Evolutionary conservation across 108 stramenopile genomes (phyloP), one percentile per base, ranked within the genome.

Genomic region (Skeletonema grethae): DNA sequence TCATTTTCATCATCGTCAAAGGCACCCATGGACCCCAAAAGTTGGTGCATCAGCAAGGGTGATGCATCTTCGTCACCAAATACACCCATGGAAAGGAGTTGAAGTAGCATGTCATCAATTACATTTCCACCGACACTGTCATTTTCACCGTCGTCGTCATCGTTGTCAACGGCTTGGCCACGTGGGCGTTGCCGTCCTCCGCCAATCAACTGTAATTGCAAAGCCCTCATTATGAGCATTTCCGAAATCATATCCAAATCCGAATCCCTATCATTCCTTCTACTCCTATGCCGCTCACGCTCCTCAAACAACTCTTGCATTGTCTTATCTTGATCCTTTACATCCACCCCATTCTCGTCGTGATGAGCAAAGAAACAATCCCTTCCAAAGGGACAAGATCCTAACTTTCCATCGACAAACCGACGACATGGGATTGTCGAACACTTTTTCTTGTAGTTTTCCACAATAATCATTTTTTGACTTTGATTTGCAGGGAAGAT

Each of bases 281-380:
- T 46, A 20, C 32, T 16, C 46, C 65, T 60, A 28, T 43, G 69
- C 15, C 64, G 67, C 36, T 75, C 78, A 32, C 78, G 73, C 11
- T 70, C 70, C 61, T 84, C 76, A 28, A 81, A 76, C 72, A 85
- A 36, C 57, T 83, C 65, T 35, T 86, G 71, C 79, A 72, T 80
- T 4, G 56, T 70, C 16, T 30, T 24, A 75, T 84, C 86, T 13
- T 29, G 15, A 7, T 39, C 6, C 53, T 87, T 87, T 34, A 84
- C 48, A 64, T 87, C 82, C 29, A 45, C 48, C 20, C 84, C 86
- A 36, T 41, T 31, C 11, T 58, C 35, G 64, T 79, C 62, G n/a
- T 71, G 31, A 70, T 87, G 86, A 22, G 75, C 77, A 57, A 84
- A 87, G 65, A 84, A 84, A 45, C 86, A 87, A 76, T 85, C 86